Evolutionary conservation across 129 eudicot species (phyloP).

Genomic region (Chrysanthemum lavandulifolium): DNA sequence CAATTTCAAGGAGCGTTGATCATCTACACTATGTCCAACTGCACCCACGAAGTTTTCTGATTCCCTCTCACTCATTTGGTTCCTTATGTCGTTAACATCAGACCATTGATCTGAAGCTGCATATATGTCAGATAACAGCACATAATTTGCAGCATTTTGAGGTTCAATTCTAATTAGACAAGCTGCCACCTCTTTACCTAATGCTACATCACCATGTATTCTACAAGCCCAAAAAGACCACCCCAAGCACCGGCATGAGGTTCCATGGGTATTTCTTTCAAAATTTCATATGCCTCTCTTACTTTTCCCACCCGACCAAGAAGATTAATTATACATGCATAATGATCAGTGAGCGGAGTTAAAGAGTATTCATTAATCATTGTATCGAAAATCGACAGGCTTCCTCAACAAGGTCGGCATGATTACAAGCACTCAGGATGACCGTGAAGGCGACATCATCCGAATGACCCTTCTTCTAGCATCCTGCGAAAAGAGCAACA

Average conservation of each 20-base stretch:
- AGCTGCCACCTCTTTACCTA: slow-evolving; percentile 57
- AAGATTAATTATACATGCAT: slow-evolving; percentile 67
- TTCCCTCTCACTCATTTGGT: slow-evolving; percentile 54
- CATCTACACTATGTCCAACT: slow-evolving; percentile 39
- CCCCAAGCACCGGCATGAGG: slow-evolving; percentile 72
- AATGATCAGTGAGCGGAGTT: slow-evolving; percentile 52
- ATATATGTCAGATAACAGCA: slow-evolving; percentile 64
- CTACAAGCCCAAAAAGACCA: slow-evolving; percentile 78
- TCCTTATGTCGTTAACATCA: slow-evolving; percentile 57
- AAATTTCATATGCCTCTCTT: slow-evolving; percentile 53
- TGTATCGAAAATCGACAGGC: slow-evolving; percentile 45
- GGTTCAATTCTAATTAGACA: slow-evolving; percentile 63
- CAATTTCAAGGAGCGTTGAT: not conserved
- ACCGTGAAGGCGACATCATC: slow-evolving; percentile 65
- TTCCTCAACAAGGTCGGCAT: slow-evolving; percentile 58
- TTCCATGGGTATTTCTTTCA: slow-evolving; percentile 47
- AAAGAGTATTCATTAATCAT: slow-evolving; percentile 46
- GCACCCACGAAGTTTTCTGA: slow-evolving; percentile 57
- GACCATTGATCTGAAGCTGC: slow-evolving; percentile 71
- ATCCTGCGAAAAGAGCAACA: slow-evolving; percentile 48
- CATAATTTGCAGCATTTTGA: slow-evolving; percentile 55
- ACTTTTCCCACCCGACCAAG: slow-evolving; percentile 64
- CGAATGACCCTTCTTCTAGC: slow-evolving; percentile 53
- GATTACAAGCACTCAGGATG: slow-evolving; percentile 60
- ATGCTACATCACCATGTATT: slow-evolving; percentile 46